Conservation (phyloP, 768 basidiomycete species). For the Rhizopogon vinicolor region DNA sequence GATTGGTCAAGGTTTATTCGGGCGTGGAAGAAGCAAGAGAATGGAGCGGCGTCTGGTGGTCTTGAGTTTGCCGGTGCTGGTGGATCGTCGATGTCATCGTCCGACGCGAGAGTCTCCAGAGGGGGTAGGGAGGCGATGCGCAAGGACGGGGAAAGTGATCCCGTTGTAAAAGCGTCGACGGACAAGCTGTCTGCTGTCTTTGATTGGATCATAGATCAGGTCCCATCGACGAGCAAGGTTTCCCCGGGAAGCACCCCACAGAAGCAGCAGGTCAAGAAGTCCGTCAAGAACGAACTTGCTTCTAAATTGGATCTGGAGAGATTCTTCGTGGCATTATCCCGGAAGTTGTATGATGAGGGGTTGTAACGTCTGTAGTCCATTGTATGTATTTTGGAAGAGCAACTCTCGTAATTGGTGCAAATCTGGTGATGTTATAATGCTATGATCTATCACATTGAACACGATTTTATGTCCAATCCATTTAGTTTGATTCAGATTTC, state of each 20-base stretch:
- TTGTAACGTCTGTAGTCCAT: constrained; percentile 36
- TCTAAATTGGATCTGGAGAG: constrained; percentile 77
- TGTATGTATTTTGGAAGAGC: neutral
- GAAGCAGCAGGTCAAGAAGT: constrained; percentile 17
- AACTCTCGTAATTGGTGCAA: neutral
- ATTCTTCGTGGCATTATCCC: constrained; percentile 85
- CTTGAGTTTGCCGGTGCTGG: constrained; percentile 23
- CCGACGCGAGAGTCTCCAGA: constrained; percentile 5
- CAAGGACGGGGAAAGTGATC: constrained; percentile 40
- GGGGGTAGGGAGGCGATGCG: constrained; percentile 13
- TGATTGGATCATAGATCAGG: constrained; percentile 76
- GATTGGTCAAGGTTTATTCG: constrained; percentile 64
- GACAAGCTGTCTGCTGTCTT: constrained; percentile 71
- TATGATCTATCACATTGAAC: too few relatives aligned
- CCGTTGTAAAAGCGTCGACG: constrained; percentile 59
- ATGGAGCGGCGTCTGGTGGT: constrained; percentile 28
- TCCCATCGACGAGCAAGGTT: constrained; percentile 33
- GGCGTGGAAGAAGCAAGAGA: constrained; percentile 57
- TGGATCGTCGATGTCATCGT: constrained; percentile 2
- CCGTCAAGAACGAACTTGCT: constrained; percentile 45
- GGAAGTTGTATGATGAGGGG: constrained; percentile 92
- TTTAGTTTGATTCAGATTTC: too few relatives aligned
- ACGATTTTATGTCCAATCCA: too few relatives aligned
- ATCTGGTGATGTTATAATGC: neutral
- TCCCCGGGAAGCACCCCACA: constrained; percentile 14